Base-by-base conservation (phyloP, 2,329 filamentous ascomycete species). In the Plenodomus lindquistii region DNA sequence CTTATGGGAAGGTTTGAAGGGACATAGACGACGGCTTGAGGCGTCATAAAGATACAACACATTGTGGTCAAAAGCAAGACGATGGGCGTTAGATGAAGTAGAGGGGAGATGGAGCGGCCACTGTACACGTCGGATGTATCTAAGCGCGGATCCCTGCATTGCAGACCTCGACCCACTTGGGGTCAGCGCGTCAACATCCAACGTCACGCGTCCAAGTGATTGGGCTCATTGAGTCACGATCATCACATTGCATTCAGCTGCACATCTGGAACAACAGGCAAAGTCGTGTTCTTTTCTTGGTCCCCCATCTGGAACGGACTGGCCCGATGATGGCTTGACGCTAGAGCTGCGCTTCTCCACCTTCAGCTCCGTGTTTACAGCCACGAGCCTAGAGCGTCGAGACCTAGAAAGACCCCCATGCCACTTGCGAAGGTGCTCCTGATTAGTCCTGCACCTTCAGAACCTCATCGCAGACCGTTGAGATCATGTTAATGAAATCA, bases 301-400 rank as follows among this genome's bases (percentile, higher is more conserved):
- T 4, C 20, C 34, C 29, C 4, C 13, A 15, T 29, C 18, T 19
- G 27, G 17, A 21, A 35, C 17, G 27, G 18, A n/a, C 18, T 16
- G 18, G 27, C n/a, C 21, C 10, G 18, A 36, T 11, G 15, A 37
- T 19, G 21, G 40, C 10, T 21, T 22, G 18, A 27, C 36, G 21
- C 27, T 39, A 10, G 35, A 19, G 31, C 38, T n/a, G 40, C 4
- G 31, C 24, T 22, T 29, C 20, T 21, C 18, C 11, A 13, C 17
- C 22, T 44, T 44, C 43, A 41, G 40, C 40, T 40, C 15, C 15
- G 34, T 21, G 18, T 19, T 42, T 21, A 27, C 29, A 48, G 42
- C 42, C 48, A 43, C 42, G 36, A 29, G 22, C 19, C 42, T 31
- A 31, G 27, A 31, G 27, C 27, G 15, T 18, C 13, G 11, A 38